phyloP scores from a whole-genome alignment of 768 basidiomycete species.

The Mycena floridula region DNA sequence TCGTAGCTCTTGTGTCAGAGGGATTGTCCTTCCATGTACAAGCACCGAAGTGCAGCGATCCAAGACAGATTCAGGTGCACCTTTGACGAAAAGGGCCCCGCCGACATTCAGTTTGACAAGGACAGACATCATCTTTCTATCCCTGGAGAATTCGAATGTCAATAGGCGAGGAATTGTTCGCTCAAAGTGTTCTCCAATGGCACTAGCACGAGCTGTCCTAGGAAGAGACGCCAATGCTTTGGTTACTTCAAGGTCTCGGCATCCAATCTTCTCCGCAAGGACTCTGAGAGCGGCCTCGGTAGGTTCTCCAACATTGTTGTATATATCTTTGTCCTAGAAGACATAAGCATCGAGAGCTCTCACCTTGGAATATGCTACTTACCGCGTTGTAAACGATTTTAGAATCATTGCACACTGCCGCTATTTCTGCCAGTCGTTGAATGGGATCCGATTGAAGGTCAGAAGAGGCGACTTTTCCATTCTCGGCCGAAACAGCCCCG shows the following conservation, averaged over 20 bases:
- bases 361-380: conserved; percentile 17
- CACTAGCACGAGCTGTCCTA: conserved; percentile 63
- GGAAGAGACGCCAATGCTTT: conserved; percentile 53
- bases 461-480: conserved; percentile 52
- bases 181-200: conserved; percentile 82
- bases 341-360: background rate
- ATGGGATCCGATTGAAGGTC: conserved; percentile 64
- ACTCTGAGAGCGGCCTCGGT: conserved; percentile 97
- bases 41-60: conserved; percentile 79
- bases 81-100: conserved; percentile 89
- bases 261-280: conserved; percentile 90
- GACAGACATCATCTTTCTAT: conserved; percentile 99
- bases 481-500: conserved; percentile 64
- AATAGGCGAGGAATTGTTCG: conserved; percentile 69
- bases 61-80: conserved; percentile 92
- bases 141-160: conserved; percentile 97
- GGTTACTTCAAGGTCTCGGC: conserved; percentile 50
- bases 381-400: conserved; percentile 81
- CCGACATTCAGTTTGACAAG: conserved; percentile 63
- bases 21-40: conserved; percentile 55
- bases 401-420: conserved; percentile 91
- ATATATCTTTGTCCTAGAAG: conserved; percentile 67
- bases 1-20: conserved; percentile 60
- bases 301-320: conserved; percentile 88
- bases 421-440: conserved; percentile 85